Conservation (phyloP, 2,329 filamentous ascomycete genomes). For the Raffaelea ambrosiae region DNA sequence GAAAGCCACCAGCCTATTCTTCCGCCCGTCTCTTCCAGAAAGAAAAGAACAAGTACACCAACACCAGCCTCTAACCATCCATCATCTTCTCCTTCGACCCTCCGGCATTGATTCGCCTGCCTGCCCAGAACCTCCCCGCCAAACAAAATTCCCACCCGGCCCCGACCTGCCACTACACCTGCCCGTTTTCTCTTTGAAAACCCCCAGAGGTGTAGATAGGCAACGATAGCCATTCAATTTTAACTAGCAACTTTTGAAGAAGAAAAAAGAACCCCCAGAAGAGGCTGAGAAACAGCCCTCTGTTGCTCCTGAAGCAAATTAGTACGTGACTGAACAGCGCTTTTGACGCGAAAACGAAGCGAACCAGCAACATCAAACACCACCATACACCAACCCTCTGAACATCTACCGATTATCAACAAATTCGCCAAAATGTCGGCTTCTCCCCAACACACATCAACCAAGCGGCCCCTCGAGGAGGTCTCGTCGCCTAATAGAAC, state of each 20-base stretch:
- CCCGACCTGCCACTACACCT: slow-evolving; percentile 59
- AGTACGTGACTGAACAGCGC: slow-evolving; percentile 3
- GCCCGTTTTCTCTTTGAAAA: slow-evolving; percentile 88
- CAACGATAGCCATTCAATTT: slow-evolving; percentile 20
- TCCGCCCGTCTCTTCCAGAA: neutral
- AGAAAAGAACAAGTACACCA: neutral
- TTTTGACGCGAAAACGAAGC: neutral
- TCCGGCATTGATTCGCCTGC: slow-evolving; percentile 18
- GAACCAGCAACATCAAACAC: slow-evolving; percentile 14
- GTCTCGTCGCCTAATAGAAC: slow-evolving; percentile 88
- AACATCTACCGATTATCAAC: too few relatives aligned
- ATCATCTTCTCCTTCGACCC: slow-evolving; percentile 4
- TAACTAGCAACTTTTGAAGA: slow-evolving; percentile 20
- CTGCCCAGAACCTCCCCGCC: slow-evolving; percentile 14
- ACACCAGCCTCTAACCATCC: neutral
- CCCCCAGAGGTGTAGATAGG: slow-evolving; percentile 76
- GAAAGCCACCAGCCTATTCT: neutral
- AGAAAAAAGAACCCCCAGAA: slow-evolving; percentile 36
- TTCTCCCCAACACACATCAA: slow-evolving; percentile 56
- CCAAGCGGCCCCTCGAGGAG: slow-evolving; percentile 94
- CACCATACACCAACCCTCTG: too few relatives aligned
- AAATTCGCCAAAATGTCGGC: slow-evolving; percentile 58
- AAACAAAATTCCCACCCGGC: slow-evolving; percentile 6
- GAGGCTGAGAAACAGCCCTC: slow-evolving; percentile 27
- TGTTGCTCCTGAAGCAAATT: neutral